phyloP scores from a whole-genome alignment of 768 basidiomycete species.

The Leucocoprinus birnbaumii region DNA sequence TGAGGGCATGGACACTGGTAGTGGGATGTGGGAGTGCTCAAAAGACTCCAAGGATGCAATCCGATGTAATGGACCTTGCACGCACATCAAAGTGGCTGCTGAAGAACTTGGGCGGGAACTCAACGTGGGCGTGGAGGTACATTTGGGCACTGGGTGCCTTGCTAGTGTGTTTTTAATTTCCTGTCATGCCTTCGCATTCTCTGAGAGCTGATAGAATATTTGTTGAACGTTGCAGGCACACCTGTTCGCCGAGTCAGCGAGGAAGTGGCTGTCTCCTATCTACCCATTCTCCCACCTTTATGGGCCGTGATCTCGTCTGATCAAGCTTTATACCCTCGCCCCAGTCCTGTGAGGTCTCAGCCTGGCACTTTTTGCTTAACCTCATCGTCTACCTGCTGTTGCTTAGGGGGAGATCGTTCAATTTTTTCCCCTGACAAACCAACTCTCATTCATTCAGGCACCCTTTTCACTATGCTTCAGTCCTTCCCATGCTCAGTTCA shows the following conservation, averaged over 20 bases:
- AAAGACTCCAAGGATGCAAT: not conserved
- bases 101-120: not conserved
- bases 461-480: conserved; percentile 12
- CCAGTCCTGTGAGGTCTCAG: not conserved
- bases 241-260: not conserved
- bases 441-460: conserved; percentile 3
- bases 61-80: not conserved
- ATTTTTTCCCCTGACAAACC: not conserved
- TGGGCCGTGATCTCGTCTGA: not conserved
- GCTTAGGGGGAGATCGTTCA: not conserved
- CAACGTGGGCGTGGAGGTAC: not conserved
- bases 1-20: not conserved
- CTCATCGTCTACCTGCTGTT: not conserved
- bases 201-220: no score
- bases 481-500: conserved; percentile 10
- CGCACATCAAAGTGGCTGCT: not conserved
- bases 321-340: not conserved
- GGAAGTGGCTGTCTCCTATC: not conserved
- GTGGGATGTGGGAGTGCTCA: not conserved
- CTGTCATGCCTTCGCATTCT: not conserved
- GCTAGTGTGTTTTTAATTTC: not conserved
- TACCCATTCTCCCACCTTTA: not conserved
- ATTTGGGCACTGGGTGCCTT: not conserved
- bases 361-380: not conserved
- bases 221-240: not conserved